These are phyloP conservation scores for Baudoinia panamericana DNA, from an alignment of 495 filamentous ascomycete species.

Conservation along the genomic window DNA sequence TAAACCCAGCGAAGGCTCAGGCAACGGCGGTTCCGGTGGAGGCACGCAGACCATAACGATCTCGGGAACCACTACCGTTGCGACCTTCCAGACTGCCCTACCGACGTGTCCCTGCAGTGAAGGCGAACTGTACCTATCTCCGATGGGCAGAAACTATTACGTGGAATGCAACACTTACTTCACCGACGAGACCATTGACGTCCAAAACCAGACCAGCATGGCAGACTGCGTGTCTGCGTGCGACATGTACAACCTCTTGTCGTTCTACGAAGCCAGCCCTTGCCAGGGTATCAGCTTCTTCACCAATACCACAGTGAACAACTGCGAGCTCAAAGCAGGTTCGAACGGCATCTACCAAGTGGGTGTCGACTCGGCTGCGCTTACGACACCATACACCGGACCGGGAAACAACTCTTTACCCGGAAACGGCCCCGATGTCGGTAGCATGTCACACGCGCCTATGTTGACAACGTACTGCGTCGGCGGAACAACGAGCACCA, in stretches of 20 bases:
- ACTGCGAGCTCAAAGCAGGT: constrained; percentile 11
- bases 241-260: constrained; percentile 19
- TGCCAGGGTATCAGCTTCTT: constrained; percentile 13
- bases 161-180: constrained; percentile 15
- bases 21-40: background rate
- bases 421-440: constrained; percentile 3
- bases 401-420: too few relatives aligned
- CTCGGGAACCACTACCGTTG: background rate
- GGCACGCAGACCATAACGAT: constrained; percentile 4
- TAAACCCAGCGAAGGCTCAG: constrained; percentile 3
- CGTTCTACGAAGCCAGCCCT: constrained; percentile 6
- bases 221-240: constrained; percentile 14
- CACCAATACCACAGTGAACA: background rate
- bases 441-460: too few relatives aligned
- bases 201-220: constrained; percentile 6
- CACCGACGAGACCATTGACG: constrained; percentile 7
- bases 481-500: too few relatives aligned
- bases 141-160: constrained; percentile 13
- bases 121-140: constrained; percentile 2
- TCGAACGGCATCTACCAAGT: background rate
- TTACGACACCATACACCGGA: constrained; percentile 1
- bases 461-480: too few relatives aligned
- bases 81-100: background rate
- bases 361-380: constrained; percentile 1
- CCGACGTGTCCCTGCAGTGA: constrained; percentile 12